phyloP scores from a whole-genome alignment of 305 asterid species.

The Fraxinus floribunda region DNA sequence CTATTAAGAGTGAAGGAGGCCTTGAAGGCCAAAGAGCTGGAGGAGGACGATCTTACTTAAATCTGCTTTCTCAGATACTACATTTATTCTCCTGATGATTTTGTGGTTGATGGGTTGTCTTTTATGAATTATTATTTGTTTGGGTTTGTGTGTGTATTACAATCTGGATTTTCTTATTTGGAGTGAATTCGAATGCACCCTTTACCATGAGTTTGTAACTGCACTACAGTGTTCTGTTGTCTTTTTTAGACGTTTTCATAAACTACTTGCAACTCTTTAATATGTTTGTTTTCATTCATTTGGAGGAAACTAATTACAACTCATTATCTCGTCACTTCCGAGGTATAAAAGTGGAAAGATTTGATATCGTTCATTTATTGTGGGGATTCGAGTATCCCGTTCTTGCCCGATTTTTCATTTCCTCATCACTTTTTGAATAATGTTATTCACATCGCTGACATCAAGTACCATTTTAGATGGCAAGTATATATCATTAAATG shows the following conservation, averaged over 20 bases:
- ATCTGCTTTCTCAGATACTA: background rate
- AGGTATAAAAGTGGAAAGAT: no score
- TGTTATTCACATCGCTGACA: no score
- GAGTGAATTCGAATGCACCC: conserved; percentile 6
- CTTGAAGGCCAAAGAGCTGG: conserved; percentile 56
- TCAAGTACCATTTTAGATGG: no score
- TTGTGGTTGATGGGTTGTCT: conserved; percentile 7
- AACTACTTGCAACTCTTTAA: background rate
- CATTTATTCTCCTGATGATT: conserved; percentile 12
- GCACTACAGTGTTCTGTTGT: background rate
- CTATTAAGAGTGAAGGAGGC: conserved; percentile 58
- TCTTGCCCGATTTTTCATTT: background rate
- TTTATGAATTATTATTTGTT: background rate
- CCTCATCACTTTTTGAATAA: background rate
- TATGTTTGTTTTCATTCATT: background rate
- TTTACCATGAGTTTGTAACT: background rate
- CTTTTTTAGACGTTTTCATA: background rate
- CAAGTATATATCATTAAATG: no score
- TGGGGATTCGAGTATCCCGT: background rate
- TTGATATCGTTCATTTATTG: background rate
- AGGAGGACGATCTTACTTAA: conserved; percentile 56
- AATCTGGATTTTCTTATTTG: conserved; percentile 6
- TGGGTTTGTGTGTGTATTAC: conserved; percentile 7
- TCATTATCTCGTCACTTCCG: background rate
- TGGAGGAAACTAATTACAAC: background rate